Base-by-base conservation (phyloP, 805 yeast species). In the Candida odintsovae region DNA sequence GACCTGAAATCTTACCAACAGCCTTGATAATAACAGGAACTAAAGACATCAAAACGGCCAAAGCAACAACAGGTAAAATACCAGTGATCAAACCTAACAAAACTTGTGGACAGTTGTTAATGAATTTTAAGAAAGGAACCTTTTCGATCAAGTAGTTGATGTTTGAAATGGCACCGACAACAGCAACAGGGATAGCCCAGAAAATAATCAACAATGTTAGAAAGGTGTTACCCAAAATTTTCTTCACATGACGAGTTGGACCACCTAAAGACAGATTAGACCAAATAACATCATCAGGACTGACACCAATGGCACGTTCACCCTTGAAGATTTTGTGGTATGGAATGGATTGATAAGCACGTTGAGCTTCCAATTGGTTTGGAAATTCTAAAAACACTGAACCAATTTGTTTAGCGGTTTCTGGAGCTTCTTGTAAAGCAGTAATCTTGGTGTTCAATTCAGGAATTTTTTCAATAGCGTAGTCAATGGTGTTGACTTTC, bases 161-260 rank as follows among this genome's bases (percentile, higher is more conserved):
- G 67, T 92, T 94, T 21, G 98, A 92, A 53, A 94, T 83, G 56
- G 81, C 77, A 78, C 98, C 98, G 43, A 92, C 96, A 58, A 89
- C 90, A n/a, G 97, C 96, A 36, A 92, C 97, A 10, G 99, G 99
- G 57, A 92, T 82, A 38, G 96, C 83, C 98, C 98, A 92, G 68
- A 90, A 89, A 41, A 92, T 78, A 50, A 92, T 80, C 66, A 83
- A 70, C 48, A 78, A 58, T 22, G 86, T 79, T 58, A 86, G 72
- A 42, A 89, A 69, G 15, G 86, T 71, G 46, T 71, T 73, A 2
- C 95, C 92, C 45, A 76, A 68, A 21, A 76, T 47, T 48, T 72
- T 74, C 69, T 81, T 83, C 20, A 76, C 51, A 39, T 73, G 62
- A 65, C 96, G 80, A 59, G 73, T 75, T 50, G 68, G 67, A 63